Conservation (phyloP, 345 rosid genomes). For the Populus simonii region DNA sequence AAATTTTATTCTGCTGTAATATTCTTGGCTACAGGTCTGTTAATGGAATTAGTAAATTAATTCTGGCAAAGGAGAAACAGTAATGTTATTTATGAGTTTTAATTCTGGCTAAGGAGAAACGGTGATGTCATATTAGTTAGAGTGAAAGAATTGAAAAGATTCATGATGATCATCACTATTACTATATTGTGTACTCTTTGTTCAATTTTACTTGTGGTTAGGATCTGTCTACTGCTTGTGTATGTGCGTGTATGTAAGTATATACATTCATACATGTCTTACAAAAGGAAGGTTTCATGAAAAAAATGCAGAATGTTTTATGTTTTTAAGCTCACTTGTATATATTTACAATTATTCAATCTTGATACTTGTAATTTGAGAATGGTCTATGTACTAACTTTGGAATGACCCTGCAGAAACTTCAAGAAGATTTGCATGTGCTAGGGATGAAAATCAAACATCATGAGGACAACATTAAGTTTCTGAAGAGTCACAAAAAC, state of each 20-base stretch:
- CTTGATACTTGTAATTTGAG: background rate
- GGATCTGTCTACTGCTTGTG: background rate
- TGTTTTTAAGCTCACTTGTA: background rate
- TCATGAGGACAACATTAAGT: conserved; percentile 54
- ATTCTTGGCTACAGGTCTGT: background rate
- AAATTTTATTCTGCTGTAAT: background rate
- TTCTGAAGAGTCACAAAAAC: conserved; percentile 47
- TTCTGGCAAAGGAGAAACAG: background rate
- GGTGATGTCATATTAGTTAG: background rate
- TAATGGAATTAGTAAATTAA: background rate
- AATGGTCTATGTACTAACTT: background rate
- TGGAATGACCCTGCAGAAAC: conserved; percentile 40
- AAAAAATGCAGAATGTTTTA: background rate
- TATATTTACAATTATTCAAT: background rate
- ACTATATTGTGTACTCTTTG: background rate
- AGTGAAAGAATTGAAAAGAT: background rate
- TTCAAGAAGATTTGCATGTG: conserved; percentile 60
- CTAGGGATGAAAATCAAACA: conserved; percentile 64
- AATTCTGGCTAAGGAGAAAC: background rate
- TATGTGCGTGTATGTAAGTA: background rate
- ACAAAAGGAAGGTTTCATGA: background rate
- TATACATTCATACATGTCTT: background rate
- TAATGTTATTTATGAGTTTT: background rate
- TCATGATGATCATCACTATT: background rate
- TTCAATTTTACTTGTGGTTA: background rate